These are phyloP conservation scores for Mollisia scopiformis DNA, from an alignment of 2,329 filamentous ascomycete species.

Conservation along the genomic window DNA sequence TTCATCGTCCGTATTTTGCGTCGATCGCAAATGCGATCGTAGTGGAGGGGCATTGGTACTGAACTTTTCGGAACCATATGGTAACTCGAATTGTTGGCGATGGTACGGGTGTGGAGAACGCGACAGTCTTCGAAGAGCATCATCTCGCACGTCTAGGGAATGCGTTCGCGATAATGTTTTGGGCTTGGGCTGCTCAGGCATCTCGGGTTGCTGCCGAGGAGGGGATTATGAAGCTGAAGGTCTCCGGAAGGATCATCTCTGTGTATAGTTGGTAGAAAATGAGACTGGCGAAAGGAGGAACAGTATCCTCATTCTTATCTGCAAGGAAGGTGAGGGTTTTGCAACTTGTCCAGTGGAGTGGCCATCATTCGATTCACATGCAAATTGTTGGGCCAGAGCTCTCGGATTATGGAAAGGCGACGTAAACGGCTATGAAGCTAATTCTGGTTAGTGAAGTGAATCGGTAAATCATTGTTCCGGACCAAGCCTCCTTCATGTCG, in stretches of 20 bases:
- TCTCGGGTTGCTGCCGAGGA: conserved; percentile 25
- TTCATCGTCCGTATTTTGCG: conserved; percentile 38
- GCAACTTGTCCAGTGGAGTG: conserved; percentile 13
- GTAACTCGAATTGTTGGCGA: conserved; percentile 58
- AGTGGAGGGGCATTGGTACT: conserved; percentile 29
- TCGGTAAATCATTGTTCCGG: conserved; percentile 1
- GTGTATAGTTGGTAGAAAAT: neutral
- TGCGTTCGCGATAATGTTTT: conserved; percentile 22
- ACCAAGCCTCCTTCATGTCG: neutral
- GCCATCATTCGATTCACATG: conserved; percentile 28
- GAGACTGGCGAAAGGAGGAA: neutral
- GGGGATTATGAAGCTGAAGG: conserved; percentile 17
- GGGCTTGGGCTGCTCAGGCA: conserved; percentile 32
- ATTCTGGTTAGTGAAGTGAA: conserved; percentile 6
- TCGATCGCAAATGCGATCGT: conserved; percentile 29
- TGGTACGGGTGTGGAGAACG: conserved; percentile 72
- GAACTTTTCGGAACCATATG: conserved; percentile 49
- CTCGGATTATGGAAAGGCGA: conserved; percentile 6
- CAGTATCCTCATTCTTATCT: neutral
- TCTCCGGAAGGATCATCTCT: conserved; percentile 28
- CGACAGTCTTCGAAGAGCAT: conserved; percentile 30
- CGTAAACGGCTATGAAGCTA: conserved; percentile 7
- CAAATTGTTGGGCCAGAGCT: conserved; percentile 20
- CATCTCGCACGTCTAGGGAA: conserved; percentile 27
- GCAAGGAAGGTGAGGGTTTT: neutral